Evolutionary conservation across 805 yeast genomes (phyloP).

Genomic region (Middelhovenomyces tepae): DNA sequence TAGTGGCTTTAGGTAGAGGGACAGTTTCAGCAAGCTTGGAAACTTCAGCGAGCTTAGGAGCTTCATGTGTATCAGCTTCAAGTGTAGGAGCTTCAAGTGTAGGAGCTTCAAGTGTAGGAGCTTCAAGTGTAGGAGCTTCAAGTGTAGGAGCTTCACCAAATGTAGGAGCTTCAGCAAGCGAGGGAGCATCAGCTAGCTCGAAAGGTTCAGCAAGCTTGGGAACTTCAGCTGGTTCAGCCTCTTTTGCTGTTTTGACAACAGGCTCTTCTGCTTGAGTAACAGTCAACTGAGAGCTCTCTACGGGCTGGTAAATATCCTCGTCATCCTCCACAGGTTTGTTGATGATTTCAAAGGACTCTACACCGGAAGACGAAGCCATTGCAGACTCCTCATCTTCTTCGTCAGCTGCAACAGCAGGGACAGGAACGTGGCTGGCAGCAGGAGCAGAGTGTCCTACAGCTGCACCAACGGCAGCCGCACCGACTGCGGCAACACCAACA

Average conservation of each 20-base stretch:
- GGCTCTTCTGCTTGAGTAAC: too few species aligned
- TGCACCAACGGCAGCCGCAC: slow-evolving; percentile 4
- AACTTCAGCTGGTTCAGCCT: not conserved
- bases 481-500: slow-evolving; percentile 3
- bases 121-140: not conserved
- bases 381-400: too few species aligned
- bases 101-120: not conserved
- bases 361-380: too few species aligned
- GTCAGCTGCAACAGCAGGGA: too few species aligned
- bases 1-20: not conserved
- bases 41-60: not conserved
- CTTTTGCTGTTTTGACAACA: not conserved
- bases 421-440: too few species aligned
- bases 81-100: not conserved
- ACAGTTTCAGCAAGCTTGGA: not conserved
- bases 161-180: slow-evolving; percentile 5
- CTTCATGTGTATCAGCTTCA: not conserved
- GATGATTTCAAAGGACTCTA: too few species aligned
- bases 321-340: too few species aligned
- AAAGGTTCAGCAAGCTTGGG: slow-evolving; percentile 8
- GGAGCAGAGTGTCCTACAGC: slow-evolving; percentile 3
- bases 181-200: slow-evolving; percentile 1
- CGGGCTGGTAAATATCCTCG: too few species aligned
- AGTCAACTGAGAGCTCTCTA: too few species aligned
- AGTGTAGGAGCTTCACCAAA: slow-evolving; percentile 4